phyloP scores from a whole-genome alignment of 1,139 yeast species.

The Lodderomyces theae region DNA sequence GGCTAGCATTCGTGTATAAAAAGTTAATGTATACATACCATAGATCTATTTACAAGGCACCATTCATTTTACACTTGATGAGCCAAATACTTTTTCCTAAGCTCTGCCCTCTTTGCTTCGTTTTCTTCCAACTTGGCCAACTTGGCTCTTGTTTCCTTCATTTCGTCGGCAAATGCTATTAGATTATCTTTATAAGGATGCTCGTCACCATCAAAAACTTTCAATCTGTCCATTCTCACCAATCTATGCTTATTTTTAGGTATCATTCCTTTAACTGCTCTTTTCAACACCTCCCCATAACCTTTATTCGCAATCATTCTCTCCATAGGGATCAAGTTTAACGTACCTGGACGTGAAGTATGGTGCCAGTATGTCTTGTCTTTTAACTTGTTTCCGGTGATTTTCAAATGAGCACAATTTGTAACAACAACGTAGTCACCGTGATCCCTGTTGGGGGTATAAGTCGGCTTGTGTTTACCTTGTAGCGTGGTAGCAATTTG shows the following conservation, averaged over 20 bases:
- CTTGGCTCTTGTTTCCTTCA: conserved; percentile 47
- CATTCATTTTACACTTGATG: conserved; percentile 6
- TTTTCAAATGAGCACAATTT: conserved; percentile 75
- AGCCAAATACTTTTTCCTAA: conserved; percentile 34
- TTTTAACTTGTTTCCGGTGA: conserved; percentile 79
- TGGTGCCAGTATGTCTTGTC: conserved; percentile 92
- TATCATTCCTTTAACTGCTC: conserved; percentile 94
- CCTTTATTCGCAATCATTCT: conserved; percentile 77
- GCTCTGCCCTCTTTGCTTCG: conserved; percentile 32
- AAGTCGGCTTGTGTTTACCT: conserved; percentile 96
- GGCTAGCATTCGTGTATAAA: conserved; percentile 35
- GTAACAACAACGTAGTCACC: conserved; percentile 98
- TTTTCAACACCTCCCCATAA: conserved; percentile 71
- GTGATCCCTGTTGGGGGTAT: conserved; percentile 69
- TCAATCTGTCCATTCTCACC: conserved; percentile 76
- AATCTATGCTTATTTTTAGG: conserved; percentile 87
- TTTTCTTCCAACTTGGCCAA: conserved; percentile 36
- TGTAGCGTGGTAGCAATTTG: conserved; percentile 82
- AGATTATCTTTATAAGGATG: conserved; percentile 84
- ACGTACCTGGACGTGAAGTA: conserved; percentile 85
- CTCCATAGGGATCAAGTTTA: conserved; percentile 80
- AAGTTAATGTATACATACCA: conserved; percentile 3
- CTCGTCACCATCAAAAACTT: conserved; percentile 82
- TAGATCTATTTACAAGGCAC: background rate
- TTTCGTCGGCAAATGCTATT: conserved; percentile 84